Evolutionary conservation across 2,329 filamentous ascomycete species (phyloP), one percentile per base, ranked within the genome.

Genomic region (Trichoderma harzianum): DNA sequence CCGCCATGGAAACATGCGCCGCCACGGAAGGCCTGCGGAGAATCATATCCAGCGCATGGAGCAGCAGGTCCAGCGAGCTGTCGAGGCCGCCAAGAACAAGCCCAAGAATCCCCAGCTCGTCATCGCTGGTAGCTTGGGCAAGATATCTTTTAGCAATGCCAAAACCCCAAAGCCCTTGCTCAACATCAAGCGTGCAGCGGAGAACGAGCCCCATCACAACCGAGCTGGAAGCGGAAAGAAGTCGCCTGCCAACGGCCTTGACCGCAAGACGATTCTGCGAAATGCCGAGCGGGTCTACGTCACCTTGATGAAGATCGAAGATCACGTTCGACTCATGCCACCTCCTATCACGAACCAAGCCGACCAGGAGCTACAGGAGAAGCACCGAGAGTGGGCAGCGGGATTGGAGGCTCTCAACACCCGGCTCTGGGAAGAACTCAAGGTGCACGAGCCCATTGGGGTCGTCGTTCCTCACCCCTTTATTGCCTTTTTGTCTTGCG

Each of bases 21-120:
- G 94, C 74, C 90, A 96, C 76, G 90, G 91, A 73, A 89, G 94
- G 72, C 93, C 92, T 57, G 94, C 93, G 21, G 96, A 99, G 80
- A 99, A 98, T 79, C 96, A 99, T 79, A 93, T 98, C 84, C 96
- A 98, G 80, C 92, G 96, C 70, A 99, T 99, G 96, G 95, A 99
- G 82, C 96, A 99, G 82, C 96, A 99, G 82, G 97, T 99, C 14
- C 95, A 98, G 80, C 91, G 96, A 71, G 96, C 96, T 28, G 96
- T 99, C 0, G 96, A 99, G 79, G 96, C 96, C 1, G 96, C 96
- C 67, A 99, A 98, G 84, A 93, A 94, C 73, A 95, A 97, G 82
- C 96, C 96, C 14, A 99, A 99, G 86, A 98, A 97, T 79, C 97
- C 97, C 78, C 95, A 98, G 80, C 87, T 99, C 10, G 95, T 98